Evolutionary conservation across 1,284 basidiomycete genomes (phyloP).

Genomic region (Irpex lacteus): DNA sequence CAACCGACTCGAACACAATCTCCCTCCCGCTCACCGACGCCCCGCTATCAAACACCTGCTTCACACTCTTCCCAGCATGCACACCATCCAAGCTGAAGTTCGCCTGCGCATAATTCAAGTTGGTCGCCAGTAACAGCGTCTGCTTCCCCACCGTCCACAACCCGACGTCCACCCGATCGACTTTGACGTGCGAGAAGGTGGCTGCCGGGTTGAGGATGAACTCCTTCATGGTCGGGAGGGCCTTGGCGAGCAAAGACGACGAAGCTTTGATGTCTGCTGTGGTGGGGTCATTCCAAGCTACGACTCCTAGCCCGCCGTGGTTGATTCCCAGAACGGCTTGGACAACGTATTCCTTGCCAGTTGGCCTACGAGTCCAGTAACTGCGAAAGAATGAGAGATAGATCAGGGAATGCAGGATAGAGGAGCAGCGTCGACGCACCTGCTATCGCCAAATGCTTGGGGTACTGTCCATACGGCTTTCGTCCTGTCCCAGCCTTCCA

Average conservation of each 20-base stretch:
- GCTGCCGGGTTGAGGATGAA: constrained; percentile 37
- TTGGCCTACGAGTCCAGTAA: constrained; percentile 66
- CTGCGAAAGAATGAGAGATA: constrained; percentile 30
- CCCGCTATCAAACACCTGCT: constrained; percentile 30
- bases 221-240: constrained; percentile 35
- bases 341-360: constrained; percentile 66
- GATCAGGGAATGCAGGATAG: not conserved
- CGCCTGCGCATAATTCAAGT: constrained; percentile 36
- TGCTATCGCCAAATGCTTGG: constrained; percentile 66
- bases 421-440: constrained; percentile 36
- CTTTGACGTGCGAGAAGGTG: constrained; percentile 25
- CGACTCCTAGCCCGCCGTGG: constrained; percentile 65
- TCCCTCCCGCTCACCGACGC: constrained; percentile 22
- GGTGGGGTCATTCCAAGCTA: constrained; percentile 71
- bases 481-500: constrained; percentile 60
- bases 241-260: constrained; percentile 50
- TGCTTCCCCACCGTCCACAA: constrained; percentile 32
- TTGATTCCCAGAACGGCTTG: constrained; percentile 66
- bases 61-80: constrained; percentile 16
- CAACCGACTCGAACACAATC: constrained; percentile 26
- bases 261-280: constrained; percentile 55
- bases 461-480: constrained; percentile 75
- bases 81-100: constrained; percentile 19
- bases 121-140: constrained; percentile 40
- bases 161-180: constrained; percentile 36